Base-by-base conservation (phyloP, 495 filamentous ascomycete genomes). In the Hypoxylon fragiforme region DNA sequence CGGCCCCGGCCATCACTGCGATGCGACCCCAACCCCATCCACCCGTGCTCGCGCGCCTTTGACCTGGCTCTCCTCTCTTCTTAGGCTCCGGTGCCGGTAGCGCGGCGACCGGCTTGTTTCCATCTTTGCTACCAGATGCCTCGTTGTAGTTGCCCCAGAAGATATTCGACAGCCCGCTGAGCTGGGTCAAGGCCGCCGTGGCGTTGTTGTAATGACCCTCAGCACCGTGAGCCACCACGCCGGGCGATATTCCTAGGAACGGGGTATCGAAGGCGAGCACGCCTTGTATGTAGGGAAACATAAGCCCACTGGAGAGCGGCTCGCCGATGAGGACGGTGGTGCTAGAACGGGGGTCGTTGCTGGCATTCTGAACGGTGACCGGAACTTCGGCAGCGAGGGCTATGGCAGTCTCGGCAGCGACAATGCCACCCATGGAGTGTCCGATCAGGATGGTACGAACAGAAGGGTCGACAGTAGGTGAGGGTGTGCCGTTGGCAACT, bases 341-440 rank as follows among this genome's bases (percentile, higher is more conserved):
- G 40, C 59, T 60, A 63, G 24, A 28, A 9, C 68, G 63, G 21
- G 39, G 22, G 24, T 52, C 50, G 30, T 32, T n/a, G 7, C 12
- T 15, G 14, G 67, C 64, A 0, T 69, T 57, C 3, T 3, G 31
- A 12, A 3, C n/a, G 24, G 63, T 68, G 54, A 92, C 83, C 15
- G 87, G 85, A 34, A 85, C 75, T 52, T 95, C 89, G 18, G 77
- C 75, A 21, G 84, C 74, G 13, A 94, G 76, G 11, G 81, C 55
- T 56, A 97, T 79, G 34, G 94, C 72, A 0, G 89, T 85, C 50
- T 98, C 94, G 15, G 91, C 92, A 18, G 89, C 94, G 11, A 98
- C 91, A 60, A 98, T 96, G 54, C 94, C 94, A 58, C 92, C 94
- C 94, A 98, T 98, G 8, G 86, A 91, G 67, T 98, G 94, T 8